phyloP scores from a whole-genome alignment of 2,329 filamentous ascomycete species.

The Hypocrella siamensis region DNA sequence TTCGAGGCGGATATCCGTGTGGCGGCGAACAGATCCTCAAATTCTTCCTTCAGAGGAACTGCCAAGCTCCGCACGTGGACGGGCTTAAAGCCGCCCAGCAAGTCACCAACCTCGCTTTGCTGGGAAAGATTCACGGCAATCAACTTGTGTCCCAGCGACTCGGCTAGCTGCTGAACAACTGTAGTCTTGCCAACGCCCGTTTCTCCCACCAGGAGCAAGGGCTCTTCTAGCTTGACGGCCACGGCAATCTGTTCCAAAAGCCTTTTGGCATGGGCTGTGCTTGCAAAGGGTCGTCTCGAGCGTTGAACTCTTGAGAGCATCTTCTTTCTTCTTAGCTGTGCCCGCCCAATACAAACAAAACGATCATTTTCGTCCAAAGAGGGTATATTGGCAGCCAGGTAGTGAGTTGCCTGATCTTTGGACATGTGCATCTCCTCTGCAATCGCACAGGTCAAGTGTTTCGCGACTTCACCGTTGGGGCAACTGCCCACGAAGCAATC shows the following conservation, averaged over 20 bases:
- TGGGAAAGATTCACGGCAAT: conserved; percentile 93
- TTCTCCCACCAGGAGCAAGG: conserved; percentile 89
- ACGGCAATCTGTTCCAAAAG: conserved; percentile 80
- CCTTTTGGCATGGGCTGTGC: conserved; percentile 69
- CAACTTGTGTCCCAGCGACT: conserved; percentile 69
- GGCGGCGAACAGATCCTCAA: conserved; percentile 72
- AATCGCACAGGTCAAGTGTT: conserved; percentile 49
- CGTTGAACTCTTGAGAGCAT: conserved; percentile 30
- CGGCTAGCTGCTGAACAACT: conserved; percentile 81
- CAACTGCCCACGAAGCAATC: conserved; percentile 84
- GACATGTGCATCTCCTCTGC: conserved; percentile 81
- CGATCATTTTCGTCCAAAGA: conserved; percentile 44
- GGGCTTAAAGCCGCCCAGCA: conserved; percentile 92
- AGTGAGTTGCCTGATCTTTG: conserved; percentile 64
- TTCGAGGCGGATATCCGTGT: conserved; percentile 76
- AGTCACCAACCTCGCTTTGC: conserved; percentile 91
- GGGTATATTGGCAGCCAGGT: conserved; percentile 58
- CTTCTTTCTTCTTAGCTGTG: conserved; percentile 42
- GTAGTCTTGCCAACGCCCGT: conserved; percentile 98
- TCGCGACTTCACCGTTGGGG: conserved; percentile 46
- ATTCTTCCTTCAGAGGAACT: conserved; percentile 82
- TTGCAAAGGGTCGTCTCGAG: conserved; percentile 61
- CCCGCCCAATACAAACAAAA: conserved; percentile 50
- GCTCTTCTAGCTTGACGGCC: conserved; percentile 70
- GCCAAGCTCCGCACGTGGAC: conserved; percentile 80